A percentile compares a stretch with the other conserved stretches of the same genome.
Evolutionary conservation across 495 filamentous ascomycete species (phyloP).

Genomic region (Entonaema liquescens): DNA sequence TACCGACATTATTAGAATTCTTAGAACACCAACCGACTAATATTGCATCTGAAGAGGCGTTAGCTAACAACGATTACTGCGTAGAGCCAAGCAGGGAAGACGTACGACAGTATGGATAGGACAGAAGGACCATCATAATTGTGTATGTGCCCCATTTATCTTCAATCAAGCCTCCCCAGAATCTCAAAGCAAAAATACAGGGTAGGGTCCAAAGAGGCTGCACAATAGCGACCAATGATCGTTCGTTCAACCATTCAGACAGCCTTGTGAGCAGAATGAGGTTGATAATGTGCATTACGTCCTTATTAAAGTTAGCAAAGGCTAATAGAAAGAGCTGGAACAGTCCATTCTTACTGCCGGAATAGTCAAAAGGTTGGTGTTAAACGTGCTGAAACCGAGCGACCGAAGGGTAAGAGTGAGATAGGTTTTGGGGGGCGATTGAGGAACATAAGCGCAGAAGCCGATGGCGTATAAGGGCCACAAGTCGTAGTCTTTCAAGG

Average conservation of each 20-base stretch:
- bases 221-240: constrained; percentile 62
- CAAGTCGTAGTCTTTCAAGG: constrained; percentile 74
- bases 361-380: constrained; percentile 75
- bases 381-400: constrained; percentile 71
- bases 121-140: constrained; percentile 62
- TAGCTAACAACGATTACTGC: background rate
- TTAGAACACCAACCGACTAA: constrained; percentile 70
- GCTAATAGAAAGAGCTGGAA: background rate
- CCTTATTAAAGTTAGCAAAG: constrained; percentile 41
- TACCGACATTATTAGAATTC: constrained; percentile 74
- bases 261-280: constrained; percentile 64
- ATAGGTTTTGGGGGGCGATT: constrained; percentile 63
- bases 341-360: constrained; percentile 53
- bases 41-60: constrained; percentile 57
- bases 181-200: constrained; percentile 60
- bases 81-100: background rate
- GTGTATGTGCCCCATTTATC: constrained; percentile 64
- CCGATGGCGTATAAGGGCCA: constrained; percentile 78
- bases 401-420: constrained; percentile 69
- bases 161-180: constrained; percentile 43
- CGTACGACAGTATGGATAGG: constrained; percentile 52
- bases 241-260: constrained; percentile 66
- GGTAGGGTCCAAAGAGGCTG: constrained; percentile 68
- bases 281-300: constrained; percentile 57
- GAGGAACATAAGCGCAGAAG: constrained; percentile 66